Base-by-base conservation (phyloP, 371 early-diverging fungal genomes). In the Mortierella sp. region DNA sequence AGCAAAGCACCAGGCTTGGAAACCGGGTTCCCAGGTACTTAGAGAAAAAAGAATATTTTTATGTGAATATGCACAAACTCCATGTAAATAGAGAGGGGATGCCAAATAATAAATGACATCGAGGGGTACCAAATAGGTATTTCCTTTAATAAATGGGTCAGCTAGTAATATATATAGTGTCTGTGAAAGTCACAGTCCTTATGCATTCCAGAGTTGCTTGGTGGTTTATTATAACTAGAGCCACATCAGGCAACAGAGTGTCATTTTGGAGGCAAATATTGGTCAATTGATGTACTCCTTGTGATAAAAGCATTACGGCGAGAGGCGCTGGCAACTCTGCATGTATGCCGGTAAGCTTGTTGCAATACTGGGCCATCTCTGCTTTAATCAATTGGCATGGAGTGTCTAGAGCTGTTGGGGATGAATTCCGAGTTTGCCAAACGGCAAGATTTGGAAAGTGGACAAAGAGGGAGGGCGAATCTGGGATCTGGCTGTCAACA, bases 401-500 rank as follows among this genome's bases (percentile, higher is more conserved):
- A 49, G 23, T 49, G 49, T 49, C 49, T 22, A 49, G 49, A 49
- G 8, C 49, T 19, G 49, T 49, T 3, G 49, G 49, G 49, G 49
- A 49, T 49, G 22, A 49, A 49, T 49, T 22, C 49, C 23, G 49
- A 49, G 49, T 49, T 49, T 23, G 49, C 49, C 49, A 49, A 22
- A 19, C 49, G 49, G 19, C 5, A 49, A 49, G 49, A 22, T 49
- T 49, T 49, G 19, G 23, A 49, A 49, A 49, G 49, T 49, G 19
- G 49, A 23, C n/a, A 23, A 49, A 49, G 49, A 49, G 49, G 19
- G n/a, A 49, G 23, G 49, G 49, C 0, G 49, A 49, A 23, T 49
- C 23, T 49, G 49, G 49, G 22, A 49, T 49, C 49, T 49, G 49
- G 23, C 23, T 49, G 49, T 49, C 49, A 23, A 49, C 19, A n/a